Evolutionary conservation across 129 eudicot genomes (phyloP).

Genomic region (Heracleum sosnowskyi): DNA sequence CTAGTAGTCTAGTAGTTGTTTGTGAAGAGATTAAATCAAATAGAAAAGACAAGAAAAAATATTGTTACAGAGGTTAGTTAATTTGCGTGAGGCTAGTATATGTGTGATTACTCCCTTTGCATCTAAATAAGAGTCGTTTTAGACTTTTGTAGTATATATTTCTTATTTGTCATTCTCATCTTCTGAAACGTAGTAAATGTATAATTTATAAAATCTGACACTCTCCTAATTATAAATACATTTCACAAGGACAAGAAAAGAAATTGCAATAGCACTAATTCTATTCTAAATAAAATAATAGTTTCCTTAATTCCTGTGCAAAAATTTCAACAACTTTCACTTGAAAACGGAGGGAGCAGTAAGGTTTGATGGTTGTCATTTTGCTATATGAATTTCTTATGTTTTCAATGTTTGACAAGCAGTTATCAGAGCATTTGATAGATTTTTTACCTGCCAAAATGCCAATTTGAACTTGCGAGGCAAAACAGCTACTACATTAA

Average conservation of each 20-base stretch:
- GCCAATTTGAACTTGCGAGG: neutral
- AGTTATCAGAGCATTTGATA: neutral
- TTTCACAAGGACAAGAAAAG: too few relatives aligned
- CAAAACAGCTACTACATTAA: neutral
- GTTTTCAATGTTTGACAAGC: neutral
- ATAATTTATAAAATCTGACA: too few relatives aligned
- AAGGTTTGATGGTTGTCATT: neutral
- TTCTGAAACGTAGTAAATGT: too few relatives aligned
- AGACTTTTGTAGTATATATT: neutral
- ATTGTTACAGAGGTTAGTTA: neutral
- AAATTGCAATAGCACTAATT: neutral
- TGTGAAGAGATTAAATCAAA: too few relatives aligned
- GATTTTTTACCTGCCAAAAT: neutral
- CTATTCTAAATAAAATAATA: too few relatives aligned
- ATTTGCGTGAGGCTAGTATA: too few relatives aligned
- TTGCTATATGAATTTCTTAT: neutral
- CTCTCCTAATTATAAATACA: too few relatives aligned
- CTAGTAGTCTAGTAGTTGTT: too few relatives aligned
- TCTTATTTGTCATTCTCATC: too few relatives aligned
- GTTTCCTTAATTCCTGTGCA: neutral
- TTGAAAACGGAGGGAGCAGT: neutral
- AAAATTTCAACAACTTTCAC: too few relatives aligned
- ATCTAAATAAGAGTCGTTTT: too few relatives aligned
- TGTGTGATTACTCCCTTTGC: neutral
- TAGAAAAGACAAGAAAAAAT: neutral